Evolutionary conservation across 2,329 filamentous ascomycete species (phyloP), one percentile per base, ranked within the genome.

Genomic region (Chaetomium globosum): DNA sequence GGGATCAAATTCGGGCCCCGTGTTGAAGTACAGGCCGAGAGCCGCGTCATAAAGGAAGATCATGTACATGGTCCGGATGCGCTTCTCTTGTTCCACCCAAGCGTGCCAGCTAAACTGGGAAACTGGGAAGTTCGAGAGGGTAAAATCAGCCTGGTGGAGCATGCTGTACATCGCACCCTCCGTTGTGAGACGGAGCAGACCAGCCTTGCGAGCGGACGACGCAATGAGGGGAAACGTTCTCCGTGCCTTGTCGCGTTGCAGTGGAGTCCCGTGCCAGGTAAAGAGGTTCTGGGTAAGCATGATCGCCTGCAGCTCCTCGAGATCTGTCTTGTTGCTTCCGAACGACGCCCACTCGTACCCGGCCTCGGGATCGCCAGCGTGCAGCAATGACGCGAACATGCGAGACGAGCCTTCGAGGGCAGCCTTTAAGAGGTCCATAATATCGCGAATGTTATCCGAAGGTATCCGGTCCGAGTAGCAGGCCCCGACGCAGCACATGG

Each of bases 31-130:
- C 23, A 92, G 83, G 21, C 85, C 85, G 73, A 89, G 83, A 12
- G 87, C 85, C 19, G 83, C 81, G 72, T 92, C 89, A 39, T 84
- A 80, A 21, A 91, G 77, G 72, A 87, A 87, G 2, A 91, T 81
- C 71, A 86, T 82, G 71, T 87, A 87, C 81, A 90, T 84, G 21
- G 87, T 76, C 49, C 89, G 82, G 33, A 85, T 84, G 51, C 88
- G 84, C 73, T 85, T 86, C 77, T 93, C 90, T 71, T 92, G 89
- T 67, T 89, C 86, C 39, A 90, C 79, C 89, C 89, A 92, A 4
- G 78, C 75, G 23, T 74, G 73, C 89, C 89, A 92, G 66, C 87
- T 82, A 77, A 89, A 91, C 46, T 80, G 79, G 28, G 81, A 78
- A 8, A 81, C 74, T 63, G 82, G 79, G 60, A 83, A 77, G 59